A percentile compares a stretch with the other conserved stretches of the same genome.
Evolutionary conservation across 2,329 filamentous ascomycete species (phyloP).

Genomic region (Xylaria arbuscula): DNA sequence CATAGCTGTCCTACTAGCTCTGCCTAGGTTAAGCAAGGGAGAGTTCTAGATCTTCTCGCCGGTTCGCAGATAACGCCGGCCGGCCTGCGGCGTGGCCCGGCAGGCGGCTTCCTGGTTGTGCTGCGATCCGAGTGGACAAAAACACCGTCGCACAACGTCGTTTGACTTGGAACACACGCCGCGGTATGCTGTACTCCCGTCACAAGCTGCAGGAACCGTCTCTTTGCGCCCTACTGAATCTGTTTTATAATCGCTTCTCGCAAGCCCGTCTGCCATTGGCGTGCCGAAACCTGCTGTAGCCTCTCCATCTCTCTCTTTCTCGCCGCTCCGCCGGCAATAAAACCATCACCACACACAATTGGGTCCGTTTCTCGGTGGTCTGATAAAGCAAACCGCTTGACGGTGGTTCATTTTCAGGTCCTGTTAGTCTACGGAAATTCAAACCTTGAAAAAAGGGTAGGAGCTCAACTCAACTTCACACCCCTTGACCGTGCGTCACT

Average conservation of each 20-base stretch:
- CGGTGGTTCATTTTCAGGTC: neutral
- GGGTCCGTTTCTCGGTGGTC: neutral
- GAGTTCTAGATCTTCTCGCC: neutral
- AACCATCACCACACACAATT: neutral
- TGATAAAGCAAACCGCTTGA: constrained; percentile 6
- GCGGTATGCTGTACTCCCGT: neutral
- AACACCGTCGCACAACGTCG: constrained; percentile 33
- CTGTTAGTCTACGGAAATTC: neutral
- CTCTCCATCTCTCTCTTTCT: neutral
- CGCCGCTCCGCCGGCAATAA: neutral
- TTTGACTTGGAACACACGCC: neutral
- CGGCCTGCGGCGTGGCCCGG: constrained; percentile 45
- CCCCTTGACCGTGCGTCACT: neutral
- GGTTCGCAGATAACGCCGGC: constrained; percentile 5
- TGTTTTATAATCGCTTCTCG: neutral
- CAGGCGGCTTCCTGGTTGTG: constrained; percentile 36
- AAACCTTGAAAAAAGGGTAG: neutral
- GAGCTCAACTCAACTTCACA: neutral
- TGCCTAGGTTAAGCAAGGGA: neutral
- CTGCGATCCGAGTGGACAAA: constrained; percentile 40
- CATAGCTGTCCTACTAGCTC: no score
- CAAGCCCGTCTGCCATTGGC: neutral
- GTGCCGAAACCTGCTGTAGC: constrained; percentile 1
- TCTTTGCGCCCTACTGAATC: neutral
- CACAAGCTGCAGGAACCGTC: constrained; percentile 11